These are phyloP conservation scores for Cladophialophora carrionii DNA, from an alignment of 2,329 filamentous ascomycete genomes.

Conservation along the genomic window DNA sequence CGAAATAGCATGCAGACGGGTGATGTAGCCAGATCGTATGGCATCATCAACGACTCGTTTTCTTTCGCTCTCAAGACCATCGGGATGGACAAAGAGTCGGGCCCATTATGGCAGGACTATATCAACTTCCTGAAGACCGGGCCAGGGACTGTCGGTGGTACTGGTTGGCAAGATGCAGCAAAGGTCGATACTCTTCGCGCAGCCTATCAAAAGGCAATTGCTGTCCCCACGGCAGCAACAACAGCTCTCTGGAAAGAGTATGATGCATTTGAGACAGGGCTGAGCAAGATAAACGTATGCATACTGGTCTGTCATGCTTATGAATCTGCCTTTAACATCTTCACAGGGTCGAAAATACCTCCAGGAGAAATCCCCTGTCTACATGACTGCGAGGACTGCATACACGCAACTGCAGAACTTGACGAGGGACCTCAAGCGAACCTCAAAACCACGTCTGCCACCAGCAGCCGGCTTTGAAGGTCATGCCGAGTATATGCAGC, in stretches of 20 bases:
- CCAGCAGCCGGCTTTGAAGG: conserved; percentile 86
- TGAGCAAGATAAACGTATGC: conserved; percentile 87
- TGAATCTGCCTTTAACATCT: conserved; percentile 24
- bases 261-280: conserved; percentile 88
- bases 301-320: conserved; percentile 1
- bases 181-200: conserved; percentile 95
- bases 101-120: conserved; percentile 90
- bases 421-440: conserved; percentile 73
- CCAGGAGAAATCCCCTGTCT: conserved; percentile 86
- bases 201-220: conserved; percentile 87
- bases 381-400: conserved; percentile 93
- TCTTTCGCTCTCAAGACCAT: conserved; percentile 89
- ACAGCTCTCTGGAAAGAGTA: conserved; percentile 96
- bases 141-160: conserved; percentile 82
- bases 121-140: conserved; percentile 89
- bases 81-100: conserved; percentile 87
- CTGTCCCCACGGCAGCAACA: conserved; percentile 79
- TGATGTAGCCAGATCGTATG: conserved; percentile 72
- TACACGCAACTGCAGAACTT: conserved; percentile 90
- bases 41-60: conserved; percentile 81
- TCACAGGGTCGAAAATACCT: conserved; percentile 87
- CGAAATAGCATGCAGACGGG: conserved; percentile 86
- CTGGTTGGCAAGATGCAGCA: conserved; percentile 92
- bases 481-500: conserved; percentile 77
- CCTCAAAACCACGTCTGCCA: conserved; percentile 77